Conservation (phyloP, 2,329 filamentous ascomycete species). For the Diaporthe citriasiana region DNA sequence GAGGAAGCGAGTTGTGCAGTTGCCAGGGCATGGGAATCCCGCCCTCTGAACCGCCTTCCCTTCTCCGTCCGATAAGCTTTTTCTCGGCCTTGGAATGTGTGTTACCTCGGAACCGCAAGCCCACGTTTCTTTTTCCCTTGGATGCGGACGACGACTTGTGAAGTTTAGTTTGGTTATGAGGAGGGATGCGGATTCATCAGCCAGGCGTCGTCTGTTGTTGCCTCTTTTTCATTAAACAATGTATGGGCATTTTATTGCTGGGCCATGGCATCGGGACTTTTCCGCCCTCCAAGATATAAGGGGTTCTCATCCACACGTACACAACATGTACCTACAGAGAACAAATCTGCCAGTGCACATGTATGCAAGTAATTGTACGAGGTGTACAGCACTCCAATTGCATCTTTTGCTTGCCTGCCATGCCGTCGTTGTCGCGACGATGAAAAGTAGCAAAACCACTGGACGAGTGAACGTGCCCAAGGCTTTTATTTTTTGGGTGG, state of each 20-base stretch:
- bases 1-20: background rate
- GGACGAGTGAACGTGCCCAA: slow-evolving; percentile 18
- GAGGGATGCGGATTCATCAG: background rate
- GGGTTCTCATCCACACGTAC: background rate
- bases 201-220: background rate
- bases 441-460: slow-evolving; percentile 31
- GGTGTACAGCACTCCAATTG: background rate
- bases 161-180: background rate
- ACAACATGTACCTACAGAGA: background rate
- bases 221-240: background rate
- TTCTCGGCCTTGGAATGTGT: slow-evolving; percentile 18
- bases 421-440: background rate
- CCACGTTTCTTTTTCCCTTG: background rate
- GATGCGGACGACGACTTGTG: background rate
- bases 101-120: slow-evolving; percentile 5
- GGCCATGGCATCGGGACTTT: slow-evolving; percentile 17
- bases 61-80: slow-evolving; percentile 31
- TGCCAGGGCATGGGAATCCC: slow-evolving; percentile 16
- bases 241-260: background rate
- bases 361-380: background rate
- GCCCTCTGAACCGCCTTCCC: background rate
- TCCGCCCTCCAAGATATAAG: slow-evolving; percentile 3
- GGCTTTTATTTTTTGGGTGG: background rate
- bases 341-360: background rate
- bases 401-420: background rate